These are phyloP conservation scores for Boletus huronensis DNA, from an alignment of 768 basidiomycete species.

Conservation along the genomic window DNA sequence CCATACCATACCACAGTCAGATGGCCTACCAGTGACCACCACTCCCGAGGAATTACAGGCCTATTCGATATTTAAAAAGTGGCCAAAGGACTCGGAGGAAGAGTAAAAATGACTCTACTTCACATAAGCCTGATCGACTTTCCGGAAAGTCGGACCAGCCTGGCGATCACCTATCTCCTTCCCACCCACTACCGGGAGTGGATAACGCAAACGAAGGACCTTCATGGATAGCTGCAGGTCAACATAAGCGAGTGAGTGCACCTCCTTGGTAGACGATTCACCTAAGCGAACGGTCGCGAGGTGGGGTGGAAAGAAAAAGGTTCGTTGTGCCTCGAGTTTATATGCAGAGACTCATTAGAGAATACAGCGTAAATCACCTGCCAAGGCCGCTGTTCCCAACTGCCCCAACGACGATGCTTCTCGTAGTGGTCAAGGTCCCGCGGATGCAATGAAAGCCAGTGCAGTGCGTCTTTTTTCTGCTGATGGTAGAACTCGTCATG, in stretches of 20 bases:
- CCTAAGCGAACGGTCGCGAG: background rate
- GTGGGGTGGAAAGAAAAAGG: no score
- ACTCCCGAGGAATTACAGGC: no score
- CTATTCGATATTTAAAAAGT: background rate
- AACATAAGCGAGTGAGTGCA: background rate
- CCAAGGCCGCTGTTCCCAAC: background rate
- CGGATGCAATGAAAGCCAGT: rapidly evolving
- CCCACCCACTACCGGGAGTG: background rate
- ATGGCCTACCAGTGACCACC: no score
- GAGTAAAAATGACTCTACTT: background rate
- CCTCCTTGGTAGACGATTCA: background rate
- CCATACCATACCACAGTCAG: no score
- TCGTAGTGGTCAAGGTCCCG: background rate
- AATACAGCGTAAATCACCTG: background rate
- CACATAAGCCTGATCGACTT: background rate
- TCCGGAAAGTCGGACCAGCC: background rate
- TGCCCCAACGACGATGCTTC: no score
- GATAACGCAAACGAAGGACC: no score
- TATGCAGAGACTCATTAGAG: background rate
- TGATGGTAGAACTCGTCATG: no score
- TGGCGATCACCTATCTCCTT: background rate
- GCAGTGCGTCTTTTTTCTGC: background rate
- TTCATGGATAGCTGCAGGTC: background rate
- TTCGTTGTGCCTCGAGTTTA: background rate
- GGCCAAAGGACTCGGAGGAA: background rate